phyloP scores from a whole-genome alignment of 176 grass and related monocot species.

The Otatea glauca region DNA sequence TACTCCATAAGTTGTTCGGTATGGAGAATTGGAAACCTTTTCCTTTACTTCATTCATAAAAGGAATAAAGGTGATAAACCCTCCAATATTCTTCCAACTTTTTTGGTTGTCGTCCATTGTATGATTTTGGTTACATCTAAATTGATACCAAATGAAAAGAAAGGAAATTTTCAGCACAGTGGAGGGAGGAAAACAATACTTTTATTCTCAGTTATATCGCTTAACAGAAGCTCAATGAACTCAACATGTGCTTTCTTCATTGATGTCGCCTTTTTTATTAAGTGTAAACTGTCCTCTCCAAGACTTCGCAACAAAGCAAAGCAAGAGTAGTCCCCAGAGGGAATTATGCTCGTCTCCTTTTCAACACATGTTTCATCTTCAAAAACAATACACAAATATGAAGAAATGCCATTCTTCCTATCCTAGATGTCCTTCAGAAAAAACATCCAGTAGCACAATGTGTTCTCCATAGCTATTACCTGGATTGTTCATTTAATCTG shows the following conservation, averaged over 20 bases:
- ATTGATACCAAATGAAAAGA: no score
- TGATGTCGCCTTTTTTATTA: slow-evolving; percentile 36
- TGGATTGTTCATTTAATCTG: neutral
- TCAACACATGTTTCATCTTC: slow-evolving; percentile 35
- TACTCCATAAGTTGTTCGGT: no score
- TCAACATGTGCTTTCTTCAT: slow-evolving; percentile 25
- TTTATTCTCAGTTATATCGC: slow-evolving; percentile 1
- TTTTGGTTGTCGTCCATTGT: no score
- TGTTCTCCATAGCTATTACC: slow-evolving; percentile 1
- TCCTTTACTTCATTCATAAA: no score
- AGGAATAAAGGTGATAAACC: no score
- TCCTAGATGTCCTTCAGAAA: neutral
- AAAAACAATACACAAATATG: neutral
- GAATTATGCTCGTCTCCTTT: slow-evolving; percentile 40
- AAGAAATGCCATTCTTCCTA: slow-evolving; percentile 32
- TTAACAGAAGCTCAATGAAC: slow-evolving; percentile 1
- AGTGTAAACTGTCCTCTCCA: slow-evolving; percentile 41
- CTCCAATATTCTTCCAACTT: no score
- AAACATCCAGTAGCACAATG: neutral
- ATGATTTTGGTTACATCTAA: no score
- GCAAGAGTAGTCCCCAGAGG: slow-evolving; percentile 45
- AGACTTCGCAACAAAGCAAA: slow-evolving; percentile 56
- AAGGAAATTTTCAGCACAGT: no score
- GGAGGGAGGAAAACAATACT: neutral
- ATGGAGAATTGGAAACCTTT: no score